Evolutionary conservation across 2,329 filamentous ascomycete genomes (phyloP).

Genomic region (Phyllosticta citribraziliensis): DNA sequence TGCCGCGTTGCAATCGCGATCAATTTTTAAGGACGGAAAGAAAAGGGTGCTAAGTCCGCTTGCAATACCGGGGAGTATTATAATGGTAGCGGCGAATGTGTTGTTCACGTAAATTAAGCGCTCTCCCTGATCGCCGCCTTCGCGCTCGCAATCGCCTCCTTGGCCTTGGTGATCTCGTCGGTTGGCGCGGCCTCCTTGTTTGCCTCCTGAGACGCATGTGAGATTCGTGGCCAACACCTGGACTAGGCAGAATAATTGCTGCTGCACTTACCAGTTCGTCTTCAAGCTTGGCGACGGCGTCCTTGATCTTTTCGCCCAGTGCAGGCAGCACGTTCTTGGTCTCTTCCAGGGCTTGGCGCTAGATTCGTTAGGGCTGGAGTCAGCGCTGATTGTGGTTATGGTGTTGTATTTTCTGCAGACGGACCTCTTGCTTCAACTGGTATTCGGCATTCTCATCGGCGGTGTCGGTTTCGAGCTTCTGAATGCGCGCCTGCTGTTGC

Average conservation of each 20-base stretch:
- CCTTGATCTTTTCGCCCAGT: constrained; percentile 59
- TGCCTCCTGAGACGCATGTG: constrained; percentile 26
- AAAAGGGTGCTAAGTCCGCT: no score
- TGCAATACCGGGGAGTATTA: no score
- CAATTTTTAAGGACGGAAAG: no score
- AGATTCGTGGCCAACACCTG: not conserved
- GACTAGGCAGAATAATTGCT: not conserved
- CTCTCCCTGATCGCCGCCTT: constrained; percentile 30
- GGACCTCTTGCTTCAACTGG: constrained; percentile 77
- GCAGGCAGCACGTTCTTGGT: constrained; percentile 74
- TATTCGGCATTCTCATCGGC: constrained; percentile 69
- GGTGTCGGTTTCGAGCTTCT: constrained; percentile 52
- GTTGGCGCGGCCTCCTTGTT: constrained; percentile 30
- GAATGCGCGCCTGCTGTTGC: constrained; percentile 62
- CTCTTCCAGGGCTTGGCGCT: constrained; percentile 77
- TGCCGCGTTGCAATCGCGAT: no score
- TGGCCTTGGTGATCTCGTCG: constrained; percentile 37
- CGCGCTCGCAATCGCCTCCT: constrained; percentile 32
- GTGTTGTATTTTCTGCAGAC: constrained; percentile 16
- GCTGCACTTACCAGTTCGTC: constrained; percentile 52
- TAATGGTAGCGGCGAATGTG: not conserved
- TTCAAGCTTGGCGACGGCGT: constrained; percentile 64
- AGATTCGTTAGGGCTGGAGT: constrained; percentile 4
- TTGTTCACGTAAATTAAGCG: not conserved
- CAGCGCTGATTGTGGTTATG: not conserved